Evolutionary conservation across 371 early-diverging fungal genomes (phyloP), one percentile per base, ranked within the genome.

Genomic region (Lichtheimia ramosa): DNA sequence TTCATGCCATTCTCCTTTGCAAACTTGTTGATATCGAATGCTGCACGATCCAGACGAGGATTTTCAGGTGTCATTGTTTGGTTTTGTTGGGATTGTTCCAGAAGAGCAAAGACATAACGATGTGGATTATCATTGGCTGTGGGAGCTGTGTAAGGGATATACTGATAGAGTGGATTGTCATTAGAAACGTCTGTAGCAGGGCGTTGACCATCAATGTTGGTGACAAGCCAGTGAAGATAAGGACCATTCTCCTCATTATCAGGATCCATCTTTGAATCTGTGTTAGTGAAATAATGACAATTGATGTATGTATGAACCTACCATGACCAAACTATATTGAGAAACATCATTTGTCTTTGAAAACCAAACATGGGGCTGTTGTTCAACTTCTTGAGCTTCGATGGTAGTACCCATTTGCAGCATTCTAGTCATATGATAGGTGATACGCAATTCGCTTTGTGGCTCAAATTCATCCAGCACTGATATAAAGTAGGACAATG

Each of bases 101-200:
- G 81, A 40, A 83, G 58, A 34, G 77, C 59, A 61, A 83, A 80
- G 12, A 81, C 73, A 56, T 80, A 80, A 14, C 82, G 78, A 57
- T 83, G 82, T 16, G 69, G 56, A 3, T 72, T 77, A 23, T 74
- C 70, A 20, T 71, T 74, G 12, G 63, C 42, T 20, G 76, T 76
- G 13, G 81, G 79, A 16, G 70, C 60, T 54, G 67, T 56, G 46
- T 80, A 83, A 16, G 64, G 46, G 1, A 74, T 70, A 42, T 65
- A 59, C 41, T 61, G 65, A 52, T 57, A 61, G 21, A 63, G 28
- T 8, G 57, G 42, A 2, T 55, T 51, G 6, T 28, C 16, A 16
- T 65, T 60, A 8, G 50, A 43, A 14, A 83, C 41, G 3, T 54
- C 64, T 0, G 70, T 69, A 39, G 75, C 82, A n/a, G 78, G 74